Base-by-base conservation (phyloP, 768 basidiomycete genomes). In the Neoboletus brunneissimus region DNA sequence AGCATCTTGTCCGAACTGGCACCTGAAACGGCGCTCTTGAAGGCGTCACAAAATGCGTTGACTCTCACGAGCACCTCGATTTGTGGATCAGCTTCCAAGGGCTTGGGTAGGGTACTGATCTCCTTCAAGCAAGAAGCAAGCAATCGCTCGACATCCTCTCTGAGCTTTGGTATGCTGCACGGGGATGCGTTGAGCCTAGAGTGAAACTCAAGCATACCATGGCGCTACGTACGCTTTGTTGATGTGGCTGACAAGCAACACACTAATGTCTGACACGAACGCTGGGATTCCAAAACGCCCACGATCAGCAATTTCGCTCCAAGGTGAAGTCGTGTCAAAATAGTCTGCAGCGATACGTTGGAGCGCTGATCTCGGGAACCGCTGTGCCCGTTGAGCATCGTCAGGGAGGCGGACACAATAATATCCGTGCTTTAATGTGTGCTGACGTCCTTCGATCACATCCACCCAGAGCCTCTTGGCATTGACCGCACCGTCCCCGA, bases 371-470 rank as follows among this genome's bases (percentile, higher is more conserved):
- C 73, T 73, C 1, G 77, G 67, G 12, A 79, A 65, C 5, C 67
- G 64, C 37, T 65, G 60, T 15, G 63, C 56, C 0, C 88, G 81
- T 54, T 86, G 79, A 2, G 64, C 70, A 59, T 87, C 88, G 48
- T 85, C 79, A 0, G 84, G 83, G 10, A 86, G 81, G 42, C 84
- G 83, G 29, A 87, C 83, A 20, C 83, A 85, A 53, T 82, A 87
- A 55, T 87, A 88, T 8, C 87, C 81, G 51, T 83, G 83, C 37
- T 63, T 75, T 55, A 88, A 70, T 16, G 18, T 50, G 61, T 87
- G 70, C 32, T 61, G 25, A 41, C 73, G 73, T 32, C 81, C 83
- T 55, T 81, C 75, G 6, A 88, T 68, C 4, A 84, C 73, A 0
- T 77, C 72, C n/a, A 74, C 70, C 85, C 87, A 88, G 29, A 37